Conservation (phyloP, 768 basidiomycete genomes). For the Boletales sp. region DNA sequence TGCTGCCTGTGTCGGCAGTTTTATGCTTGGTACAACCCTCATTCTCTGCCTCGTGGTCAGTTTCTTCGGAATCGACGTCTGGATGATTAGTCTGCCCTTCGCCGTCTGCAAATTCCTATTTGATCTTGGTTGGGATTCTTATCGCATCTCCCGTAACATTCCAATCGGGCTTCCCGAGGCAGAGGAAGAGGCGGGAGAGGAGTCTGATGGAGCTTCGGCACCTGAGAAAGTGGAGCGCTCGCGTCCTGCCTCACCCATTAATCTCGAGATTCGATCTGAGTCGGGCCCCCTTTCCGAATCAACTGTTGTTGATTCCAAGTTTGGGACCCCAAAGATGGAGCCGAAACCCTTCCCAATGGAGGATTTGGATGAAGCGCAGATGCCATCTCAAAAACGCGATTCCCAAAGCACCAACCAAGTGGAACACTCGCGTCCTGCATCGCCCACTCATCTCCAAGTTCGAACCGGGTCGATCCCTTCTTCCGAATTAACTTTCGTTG, state of each 20-base stretch:
- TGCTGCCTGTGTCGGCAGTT: conserved; percentile 71
- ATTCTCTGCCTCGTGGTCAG: conserved; percentile 72
- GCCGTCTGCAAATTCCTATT: conserved; percentile 67
- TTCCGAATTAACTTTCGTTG: neutral
- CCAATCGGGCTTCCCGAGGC: conserved; percentile 8
- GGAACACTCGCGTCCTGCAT: too few species aligned
- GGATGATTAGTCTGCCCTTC: conserved; percentile 82
- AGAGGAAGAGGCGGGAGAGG: neutral
- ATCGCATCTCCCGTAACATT: conserved; percentile 34
- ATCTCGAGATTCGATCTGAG: neutral
- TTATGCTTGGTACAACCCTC: conserved; percentile 64
- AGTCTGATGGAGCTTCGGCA: neutral
- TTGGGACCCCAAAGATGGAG: too few species aligned
- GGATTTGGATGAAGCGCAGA: neutral
- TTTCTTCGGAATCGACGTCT: conserved; percentile 74
- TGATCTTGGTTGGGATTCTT: conserved; percentile 61
- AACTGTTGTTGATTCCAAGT: neutral
- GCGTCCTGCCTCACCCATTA: neutral
- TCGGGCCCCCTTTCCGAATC: conserved; percentile 3
- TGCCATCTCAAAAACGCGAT: too few species aligned
- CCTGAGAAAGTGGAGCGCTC: neutral
- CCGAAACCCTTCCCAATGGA: neutral
- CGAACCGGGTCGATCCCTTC: neutral
- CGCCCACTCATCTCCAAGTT: neutral
- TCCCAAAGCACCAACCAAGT: too few species aligned